Conservation (phyloP, 257 asterid genomes). For the Petrea volubilis region DNA sequence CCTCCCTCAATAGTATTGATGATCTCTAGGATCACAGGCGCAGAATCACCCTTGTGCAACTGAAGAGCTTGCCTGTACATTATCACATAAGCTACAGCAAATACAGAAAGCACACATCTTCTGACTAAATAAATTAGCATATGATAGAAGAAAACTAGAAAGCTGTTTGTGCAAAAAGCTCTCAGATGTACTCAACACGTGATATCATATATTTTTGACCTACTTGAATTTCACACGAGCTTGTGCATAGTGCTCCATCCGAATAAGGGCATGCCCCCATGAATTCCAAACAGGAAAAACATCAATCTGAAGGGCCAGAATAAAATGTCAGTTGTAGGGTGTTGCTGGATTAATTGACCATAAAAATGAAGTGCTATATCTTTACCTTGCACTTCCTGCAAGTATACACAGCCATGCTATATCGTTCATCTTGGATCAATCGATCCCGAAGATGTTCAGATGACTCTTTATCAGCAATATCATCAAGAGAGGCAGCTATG, state of each 20-base stretch:
- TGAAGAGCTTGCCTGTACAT: conserved; percentile 94
- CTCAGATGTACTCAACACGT: not conserved
- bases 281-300: conserved; percentile 94
- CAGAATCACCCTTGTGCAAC: conserved; percentile 83
- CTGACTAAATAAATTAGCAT: conserved; percentile 10
- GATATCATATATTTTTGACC: conserved; percentile 20
- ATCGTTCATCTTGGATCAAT: conserved; percentile 80
- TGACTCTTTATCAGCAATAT: conserved; percentile 89
- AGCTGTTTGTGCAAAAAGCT: conserved; percentile 14
- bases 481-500: conserved; percentile 95
- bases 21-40: conserved; percentile 75
- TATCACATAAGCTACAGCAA: conserved; percentile 22
- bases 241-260: conserved; percentile 95
- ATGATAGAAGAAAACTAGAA: conserved; percentile 9
- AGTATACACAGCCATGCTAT: conserved; percentile 98
- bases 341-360: not conserved
- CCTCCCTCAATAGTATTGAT: conserved; percentile 93
- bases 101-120: conserved; percentile 21
- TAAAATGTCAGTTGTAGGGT: conserved; percentile 19
- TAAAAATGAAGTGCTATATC: not conserved
- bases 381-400: conserved; percentile 97
- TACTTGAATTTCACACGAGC: conserved; percentile 99
- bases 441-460: conserved; percentile 90
- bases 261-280: conserved; percentile 96
- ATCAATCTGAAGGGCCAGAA: conserved; percentile 63